Percentiles rank a stretch among this genome's conserved stretches.
phyloP scores from a whole-genome alignment of 2,329 filamentous ascomycete species.

The Trichoderma sp. region DNA sequence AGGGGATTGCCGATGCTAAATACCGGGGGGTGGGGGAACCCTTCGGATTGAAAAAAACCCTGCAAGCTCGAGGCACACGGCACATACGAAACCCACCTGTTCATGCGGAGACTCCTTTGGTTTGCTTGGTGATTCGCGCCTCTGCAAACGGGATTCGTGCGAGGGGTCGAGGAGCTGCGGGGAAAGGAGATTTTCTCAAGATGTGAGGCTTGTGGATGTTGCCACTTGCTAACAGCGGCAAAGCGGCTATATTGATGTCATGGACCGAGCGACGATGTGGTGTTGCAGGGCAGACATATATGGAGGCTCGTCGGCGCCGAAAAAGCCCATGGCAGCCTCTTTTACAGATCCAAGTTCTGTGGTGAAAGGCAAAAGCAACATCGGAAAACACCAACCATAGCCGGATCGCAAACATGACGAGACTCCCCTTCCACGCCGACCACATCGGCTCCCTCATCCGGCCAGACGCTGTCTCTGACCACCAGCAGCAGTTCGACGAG shows the following conservation, averaged over 20 bases:
- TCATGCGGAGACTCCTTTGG: not conserved
- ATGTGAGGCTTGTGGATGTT: not conserved
- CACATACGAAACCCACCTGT: slow-evolving; percentile 10
- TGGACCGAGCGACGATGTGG: not conserved
- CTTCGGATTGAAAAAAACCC: not conserved
- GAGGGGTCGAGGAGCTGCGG: not conserved
- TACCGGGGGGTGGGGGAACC: not conserved
- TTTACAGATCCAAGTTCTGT: not conserved
- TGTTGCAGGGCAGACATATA: not conserved
- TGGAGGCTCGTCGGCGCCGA: not conserved
- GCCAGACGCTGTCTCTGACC: slow-evolving; percentile 62
- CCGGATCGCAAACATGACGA: slow-evolving; percentile 32
- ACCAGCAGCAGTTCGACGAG: slow-evolving; percentile 51
- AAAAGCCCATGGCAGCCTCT: no score
- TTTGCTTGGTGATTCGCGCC: not conserved
- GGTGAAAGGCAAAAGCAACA: not conserved
- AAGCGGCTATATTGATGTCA: not conserved
- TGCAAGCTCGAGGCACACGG: not conserved
- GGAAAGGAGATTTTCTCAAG: not conserved
- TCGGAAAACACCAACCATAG: no score
- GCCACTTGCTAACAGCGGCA: not conserved
- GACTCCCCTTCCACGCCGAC: slow-evolving; percentile 67
- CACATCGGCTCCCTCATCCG: slow-evolving; percentile 73
- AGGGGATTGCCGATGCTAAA: not conserved
- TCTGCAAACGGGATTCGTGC: not conserved